Percentiles rank a stretch among this genome's conserved stretches.
Conservation (phyloP, 2,329 filamentous ascomycete species). For the Rachicladosporium sp. region DNA sequence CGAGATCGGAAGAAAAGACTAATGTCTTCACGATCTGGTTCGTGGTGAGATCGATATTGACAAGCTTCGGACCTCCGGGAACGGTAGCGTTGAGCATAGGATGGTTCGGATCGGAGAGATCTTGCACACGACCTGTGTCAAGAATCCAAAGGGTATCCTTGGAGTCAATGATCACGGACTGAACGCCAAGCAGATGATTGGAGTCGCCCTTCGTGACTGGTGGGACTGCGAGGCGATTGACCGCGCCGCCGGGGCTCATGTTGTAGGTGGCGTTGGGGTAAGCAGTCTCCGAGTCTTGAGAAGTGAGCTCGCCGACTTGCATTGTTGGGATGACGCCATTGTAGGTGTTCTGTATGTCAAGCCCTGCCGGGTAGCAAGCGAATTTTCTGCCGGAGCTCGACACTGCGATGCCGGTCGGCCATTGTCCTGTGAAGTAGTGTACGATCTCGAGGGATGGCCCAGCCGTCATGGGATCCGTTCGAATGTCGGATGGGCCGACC, state of each 20-base stretch:
- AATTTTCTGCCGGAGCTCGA: slow-evolving; percentile 36
- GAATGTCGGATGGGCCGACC: too few species aligned
- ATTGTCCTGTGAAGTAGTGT: slow-evolving; percentile 38
- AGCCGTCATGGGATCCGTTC: too few species aligned
- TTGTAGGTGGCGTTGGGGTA: slow-evolving; percentile 31
- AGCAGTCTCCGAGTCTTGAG: slow-evolving; percentile 27
- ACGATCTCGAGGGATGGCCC: slow-evolving; percentile 8
- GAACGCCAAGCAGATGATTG: slow-evolving; percentile 35
- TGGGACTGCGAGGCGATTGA: slow-evolving; percentile 35
- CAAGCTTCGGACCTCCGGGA: slow-evolving; percentile 35
- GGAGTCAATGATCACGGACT: slow-evolving; percentile 37
- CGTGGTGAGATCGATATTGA: slow-evolving; percentile 32
- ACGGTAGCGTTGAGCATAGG: slow-evolving; percentile 28
- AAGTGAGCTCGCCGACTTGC: slow-evolving; percentile 32
- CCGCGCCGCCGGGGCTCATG: slow-evolving; percentile 33
- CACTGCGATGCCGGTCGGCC: slow-evolving; percentile 37
- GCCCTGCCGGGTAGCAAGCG: slow-evolving; percentile 33
- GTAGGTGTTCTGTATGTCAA: slow-evolving; percentile 23
- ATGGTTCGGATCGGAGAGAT: slow-evolving; percentile 23
- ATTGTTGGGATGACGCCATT: slow-evolving; percentile 27
- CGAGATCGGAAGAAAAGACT: slow-evolving; percentile 32
- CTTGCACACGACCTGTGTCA: slow-evolving; percentile 33
- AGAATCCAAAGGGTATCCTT: slow-evolving; percentile 38
- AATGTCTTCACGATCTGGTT: slow-evolving; percentile 35
- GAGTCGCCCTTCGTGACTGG: slow-evolving; percentile 27